Percentiles rank a stretch among this genome's conserved stretches.
phyloP scores from a whole-genome alignment of 345 rosid species.

The Diplotaxis tenuifolia region DNA sequence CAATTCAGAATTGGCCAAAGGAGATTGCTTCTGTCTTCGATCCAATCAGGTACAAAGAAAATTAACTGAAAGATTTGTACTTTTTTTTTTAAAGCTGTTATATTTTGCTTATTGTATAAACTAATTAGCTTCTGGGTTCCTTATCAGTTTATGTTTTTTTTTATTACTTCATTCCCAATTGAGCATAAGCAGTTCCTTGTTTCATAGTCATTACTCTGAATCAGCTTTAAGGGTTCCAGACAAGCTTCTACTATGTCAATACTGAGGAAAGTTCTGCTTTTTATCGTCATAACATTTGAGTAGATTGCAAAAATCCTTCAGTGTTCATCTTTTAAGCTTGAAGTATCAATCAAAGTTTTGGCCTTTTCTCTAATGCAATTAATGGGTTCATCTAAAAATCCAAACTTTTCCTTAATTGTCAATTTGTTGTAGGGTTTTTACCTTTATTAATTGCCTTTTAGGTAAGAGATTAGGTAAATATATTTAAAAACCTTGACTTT shows the following conservation, averaged over 20 bases:
- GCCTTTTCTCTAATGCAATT: constrained; percentile 3
- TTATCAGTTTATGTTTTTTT: background rate
- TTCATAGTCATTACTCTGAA: constrained; percentile 1
- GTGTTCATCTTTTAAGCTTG: background rate
- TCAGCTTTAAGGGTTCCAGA: no score
- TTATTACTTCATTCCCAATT: background rate
- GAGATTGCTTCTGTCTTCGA: constrained; percentile 5
- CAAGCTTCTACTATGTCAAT: background rate
- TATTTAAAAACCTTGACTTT: constrained; percentile 22
- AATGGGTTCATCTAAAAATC: constrained; percentile 25
- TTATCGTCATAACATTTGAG: background rate
- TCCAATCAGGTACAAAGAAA: constrained; percentile 23
- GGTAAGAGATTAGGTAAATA: constrained; percentile 33
- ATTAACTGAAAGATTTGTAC: background rate
- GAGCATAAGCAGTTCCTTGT: background rate
- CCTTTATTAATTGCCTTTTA: constrained; percentile 26
- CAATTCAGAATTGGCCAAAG: background rate
- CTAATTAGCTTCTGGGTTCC: background rate
- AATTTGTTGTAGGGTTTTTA: constrained; percentile 28
- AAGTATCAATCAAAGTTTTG: background rate
- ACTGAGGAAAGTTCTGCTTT: background rate
- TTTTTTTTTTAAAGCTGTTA: background rate
- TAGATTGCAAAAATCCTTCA: background rate
- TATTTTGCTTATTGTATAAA: background rate
- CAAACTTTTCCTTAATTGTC: constrained; percentile 29